Evolutionary conservation across 148 eudicot species (phyloP).

Genomic region (Vaccinium macrocarpon): DNA sequence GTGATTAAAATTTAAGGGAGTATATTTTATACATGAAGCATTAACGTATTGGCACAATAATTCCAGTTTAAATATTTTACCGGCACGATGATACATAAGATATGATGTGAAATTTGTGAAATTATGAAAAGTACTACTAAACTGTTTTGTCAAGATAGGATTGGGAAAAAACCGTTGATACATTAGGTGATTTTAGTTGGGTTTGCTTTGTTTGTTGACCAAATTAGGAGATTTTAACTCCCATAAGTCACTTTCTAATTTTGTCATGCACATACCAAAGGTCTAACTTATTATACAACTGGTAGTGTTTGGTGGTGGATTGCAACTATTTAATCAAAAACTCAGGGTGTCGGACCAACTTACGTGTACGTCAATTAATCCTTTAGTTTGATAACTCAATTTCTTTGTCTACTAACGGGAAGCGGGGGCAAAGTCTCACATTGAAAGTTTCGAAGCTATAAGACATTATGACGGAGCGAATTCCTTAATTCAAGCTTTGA

Average conservation of each 20-base stretch:
- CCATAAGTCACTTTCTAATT: background rate
- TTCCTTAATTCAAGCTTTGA: background rate
- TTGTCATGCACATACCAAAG: background rate
- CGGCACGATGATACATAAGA: background rate
- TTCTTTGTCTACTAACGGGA: background rate
- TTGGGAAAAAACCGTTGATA: background rate
- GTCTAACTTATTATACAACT: background rate
- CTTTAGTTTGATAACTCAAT: background rate
- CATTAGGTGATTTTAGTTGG: slow-evolving; percentile 10
- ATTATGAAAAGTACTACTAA: background rate
- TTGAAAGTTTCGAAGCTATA: background rate
- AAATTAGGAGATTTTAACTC: slow-evolving; percentile 14
- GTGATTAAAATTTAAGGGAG: too few species aligned
- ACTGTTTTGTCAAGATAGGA: background rate
- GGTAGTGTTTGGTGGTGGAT: background rate
- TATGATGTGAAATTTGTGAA: background rate
- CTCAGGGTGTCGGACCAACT: background rate
- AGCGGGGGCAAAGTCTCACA: background rate
- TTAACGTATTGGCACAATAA: background rate
- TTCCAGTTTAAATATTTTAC: background rate
- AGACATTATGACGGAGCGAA: background rate
- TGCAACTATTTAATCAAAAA: background rate
- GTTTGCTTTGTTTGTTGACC: slow-evolving; percentile 24
- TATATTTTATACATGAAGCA: background rate
- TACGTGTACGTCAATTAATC: background rate